Evolutionary conservation across 2,329 filamentous ascomycete genomes (phyloP).

Genomic region (Hypoxylon sp.): DNA sequence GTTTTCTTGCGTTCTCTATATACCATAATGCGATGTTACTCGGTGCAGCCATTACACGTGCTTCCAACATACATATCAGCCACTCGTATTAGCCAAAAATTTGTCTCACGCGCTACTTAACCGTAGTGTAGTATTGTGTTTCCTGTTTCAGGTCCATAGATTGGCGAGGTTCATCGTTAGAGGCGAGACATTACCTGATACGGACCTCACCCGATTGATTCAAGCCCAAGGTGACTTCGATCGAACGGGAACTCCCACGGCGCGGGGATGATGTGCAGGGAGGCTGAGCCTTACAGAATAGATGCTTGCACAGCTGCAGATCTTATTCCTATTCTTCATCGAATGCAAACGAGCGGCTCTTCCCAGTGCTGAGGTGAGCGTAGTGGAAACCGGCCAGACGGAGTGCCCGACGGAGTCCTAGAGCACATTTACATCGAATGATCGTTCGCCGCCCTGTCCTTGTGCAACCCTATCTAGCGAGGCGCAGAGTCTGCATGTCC

Average conservation of each 20-base stretch:
- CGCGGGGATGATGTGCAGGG: constrained; percentile 28
- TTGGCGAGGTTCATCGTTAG: constrained; percentile 27
- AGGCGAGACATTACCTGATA: constrained; percentile 33
- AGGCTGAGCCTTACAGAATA: constrained; percentile 21
- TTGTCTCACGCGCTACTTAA: constrained; percentile 18
- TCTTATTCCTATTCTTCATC: constrained; percentile 25
- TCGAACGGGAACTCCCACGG: constrained; percentile 41
- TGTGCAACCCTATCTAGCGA: constrained; percentile 29
- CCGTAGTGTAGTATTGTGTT: constrained; percentile 10
- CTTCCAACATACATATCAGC: constrained; percentile 2
- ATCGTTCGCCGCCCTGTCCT: constrained; percentile 12
- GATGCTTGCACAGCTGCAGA: constrained; percentile 28
- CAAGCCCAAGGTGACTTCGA: constrained; percentile 23
- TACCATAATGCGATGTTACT: constrained; percentile 9
- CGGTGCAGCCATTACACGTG: constrained; percentile 8
- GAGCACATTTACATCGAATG: constrained; percentile 6
- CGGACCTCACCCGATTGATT: constrained; percentile 33
- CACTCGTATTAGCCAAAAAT: constrained; percentile 17
- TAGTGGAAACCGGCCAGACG: constrained; percentile 6
- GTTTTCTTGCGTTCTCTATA: constrained; percentile 10
- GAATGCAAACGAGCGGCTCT: constrained; percentile 31
- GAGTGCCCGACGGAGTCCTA: constrained; percentile 7
- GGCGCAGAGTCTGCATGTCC: constrained; percentile 31
- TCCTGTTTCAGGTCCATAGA: constrained; percentile 27
- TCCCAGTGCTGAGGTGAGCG: constrained; percentile 33